Evolutionary conservation across 2,329 filamentous ascomycete species (phyloP).

Genomic region (Epichloe coenophiala): DNA sequence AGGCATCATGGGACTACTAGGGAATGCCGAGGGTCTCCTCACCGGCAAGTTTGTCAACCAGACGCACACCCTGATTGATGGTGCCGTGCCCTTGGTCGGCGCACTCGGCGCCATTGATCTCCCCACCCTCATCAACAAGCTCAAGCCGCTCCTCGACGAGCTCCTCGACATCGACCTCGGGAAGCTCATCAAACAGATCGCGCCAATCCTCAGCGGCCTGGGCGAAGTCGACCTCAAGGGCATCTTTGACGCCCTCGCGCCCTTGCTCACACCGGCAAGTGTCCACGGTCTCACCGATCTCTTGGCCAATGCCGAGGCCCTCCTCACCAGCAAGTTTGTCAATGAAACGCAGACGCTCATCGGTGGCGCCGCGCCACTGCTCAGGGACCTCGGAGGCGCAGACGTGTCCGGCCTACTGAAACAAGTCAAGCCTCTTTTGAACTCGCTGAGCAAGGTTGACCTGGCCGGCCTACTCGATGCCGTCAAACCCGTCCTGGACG

Average conservation of each 20-base stretch:
- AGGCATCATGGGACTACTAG: slow-evolving; percentile 20
- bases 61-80: slow-evolving; percentile 18
- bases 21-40: slow-evolving; percentile 22
- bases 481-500: slow-evolving; percentile 22
- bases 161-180: slow-evolving; percentile 18
- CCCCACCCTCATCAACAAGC: slow-evolving; percentile 15
- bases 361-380: slow-evolving; percentile 22
- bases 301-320: slow-evolving; percentile 23
- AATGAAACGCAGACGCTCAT: slow-evolving; percentile 27
- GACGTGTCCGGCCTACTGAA: slow-evolving; percentile 24
- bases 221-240: slow-evolving; percentile 20
- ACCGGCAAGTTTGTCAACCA: slow-evolving; percentile 18
- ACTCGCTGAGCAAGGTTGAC: slow-evolving; percentile 21
- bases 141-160: slow-evolving; percentile 17
- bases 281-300: slow-evolving; percentile 23
- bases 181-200: slow-evolving; percentile 13
- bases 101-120: slow-evolving; percentile 23
- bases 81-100: slow-evolving; percentile 22
- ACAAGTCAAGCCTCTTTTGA: slow-evolving; percentile 22
- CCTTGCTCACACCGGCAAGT: slow-evolving; percentile 20
- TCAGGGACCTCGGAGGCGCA: slow-evolving; percentile 21
- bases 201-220: slow-evolving; percentile 17
- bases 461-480: slow-evolving; percentile 19
- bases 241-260: slow-evolving; percentile 19
- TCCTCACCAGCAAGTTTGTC: slow-evolving; percentile 25